Conservation (phyloP, 2,329 filamentous ascomycete genomes). For the Neonectria ditissima region DNA sequence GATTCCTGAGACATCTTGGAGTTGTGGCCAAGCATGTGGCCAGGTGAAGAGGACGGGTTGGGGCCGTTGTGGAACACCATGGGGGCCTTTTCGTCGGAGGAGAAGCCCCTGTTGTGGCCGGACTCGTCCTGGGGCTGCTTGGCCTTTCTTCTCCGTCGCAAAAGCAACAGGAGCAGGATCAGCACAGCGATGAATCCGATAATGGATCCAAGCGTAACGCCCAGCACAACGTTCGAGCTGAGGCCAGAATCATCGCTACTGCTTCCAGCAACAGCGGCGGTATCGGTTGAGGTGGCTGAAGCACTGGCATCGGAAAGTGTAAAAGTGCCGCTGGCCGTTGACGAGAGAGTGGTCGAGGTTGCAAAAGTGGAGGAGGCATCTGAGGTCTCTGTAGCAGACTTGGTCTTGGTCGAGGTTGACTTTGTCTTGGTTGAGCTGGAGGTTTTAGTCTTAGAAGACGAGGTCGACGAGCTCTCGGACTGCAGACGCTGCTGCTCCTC, state of each 20-base stretch:
- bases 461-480: constrained; percentile 40
- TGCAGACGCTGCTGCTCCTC: constrained; percentile 52
- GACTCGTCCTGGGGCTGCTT: constrained; percentile 58
- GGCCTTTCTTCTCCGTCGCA: constrained; percentile 61
- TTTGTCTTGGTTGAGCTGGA: constrained; percentile 9
- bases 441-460: constrained; percentile 20
- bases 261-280: constrained; percentile 43
- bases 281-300: constrained; percentile 39
- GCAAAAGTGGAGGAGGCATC: constrained; percentile 40
- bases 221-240: constrained; percentile 72
- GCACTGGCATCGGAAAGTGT: constrained; percentile 40
- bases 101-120: constrained; percentile 56
- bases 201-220: constrained; percentile 85
- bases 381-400: constrained; percentile 37
- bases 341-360: constrained; percentile 40
- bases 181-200: constrained; percentile 78
- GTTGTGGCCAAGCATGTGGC: constrained; percentile 63
- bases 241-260: constrained; percentile 47
- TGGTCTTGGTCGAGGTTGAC: constrained; percentile 46
- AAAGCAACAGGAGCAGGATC: constrained; percentile 76
- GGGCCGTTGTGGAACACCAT: constrained; percentile 61
- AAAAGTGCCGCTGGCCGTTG: constrained; percentile 41
- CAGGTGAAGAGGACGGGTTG: constrained; percentile 49
- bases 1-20: constrained; percentile 66
- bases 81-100: constrained; percentile 69